Base-by-base conservation (phyloP, 2,329 filamentous ascomycete species). In the Septoria petroselini region DNA sequence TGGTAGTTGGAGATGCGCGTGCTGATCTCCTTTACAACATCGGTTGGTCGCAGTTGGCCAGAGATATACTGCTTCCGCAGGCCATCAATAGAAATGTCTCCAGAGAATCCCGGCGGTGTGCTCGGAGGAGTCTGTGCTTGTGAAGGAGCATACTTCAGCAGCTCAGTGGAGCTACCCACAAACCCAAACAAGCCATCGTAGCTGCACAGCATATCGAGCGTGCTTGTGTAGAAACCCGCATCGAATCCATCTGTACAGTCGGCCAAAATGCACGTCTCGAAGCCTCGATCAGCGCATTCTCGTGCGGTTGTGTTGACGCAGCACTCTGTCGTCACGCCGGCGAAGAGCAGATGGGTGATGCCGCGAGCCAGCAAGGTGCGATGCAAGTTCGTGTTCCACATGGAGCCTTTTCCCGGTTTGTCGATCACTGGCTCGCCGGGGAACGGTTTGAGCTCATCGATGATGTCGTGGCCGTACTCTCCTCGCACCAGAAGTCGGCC, bases 231-330 rank as follows among this genome's bases (percentile, higher is more conserved):
- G 56, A 74, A 73, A n/a, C 70, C 66, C 8, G 65, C 62, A 44
- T 76, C 71, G 48, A 77, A 78, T 1, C 76, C 75, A 39, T 70
- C 71, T 0, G 75, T 77, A 54, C 71, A 76, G 57, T 77, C 73
- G 5, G 65, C 67, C 15, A 78, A 63, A 12, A 76, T 71, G 68
- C 79, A 82, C 63, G 76, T 80, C 58, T 82, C 77, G 55, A 80
- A 82, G 0, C 80, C 80, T n/a, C 80, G 73, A 58, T 82, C 80
- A 50, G 77, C 78, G 25, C 76, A 77, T 63, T 82, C 80, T 30
- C 78, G 68, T 2, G 78, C 68, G 0, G 78, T 79, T 0, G 76
- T 78, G 7, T 75, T 75, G 43, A 82, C 78, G 57, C 78, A 81
- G 56, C 77, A 78, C 63, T 82, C 78, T 1, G 78, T 81, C 0